phyloP scores from a whole-genome alignment of 169 alveolate species.

The Blepharisma undulans region DNA sequence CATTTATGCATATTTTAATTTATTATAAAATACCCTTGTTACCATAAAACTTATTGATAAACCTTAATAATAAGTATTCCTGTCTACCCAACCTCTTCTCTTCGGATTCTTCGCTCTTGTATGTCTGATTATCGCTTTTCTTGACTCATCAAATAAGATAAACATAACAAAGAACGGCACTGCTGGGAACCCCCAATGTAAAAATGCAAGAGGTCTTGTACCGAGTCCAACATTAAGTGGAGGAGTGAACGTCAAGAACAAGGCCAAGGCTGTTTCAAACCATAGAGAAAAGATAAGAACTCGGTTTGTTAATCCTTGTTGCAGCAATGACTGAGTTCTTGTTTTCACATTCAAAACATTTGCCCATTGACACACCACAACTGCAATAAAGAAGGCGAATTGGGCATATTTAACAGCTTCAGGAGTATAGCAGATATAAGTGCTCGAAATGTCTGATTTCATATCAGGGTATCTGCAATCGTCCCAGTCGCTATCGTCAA shows the following conservation, averaged over 20 bases:
- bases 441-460: not conserved
- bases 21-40: not conserved
- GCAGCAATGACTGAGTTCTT: slow-evolving; percentile 56
- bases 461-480: slow-evolving; percentile 6
- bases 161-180: slow-evolving; percentile 41
- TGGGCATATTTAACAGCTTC: slow-evolving; percentile 87
- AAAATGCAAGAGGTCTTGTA: slow-evolving; percentile 33
- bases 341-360: slow-evolving; percentile 76
- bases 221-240: not conserved
- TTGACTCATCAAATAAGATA: slow-evolving; percentile 46
- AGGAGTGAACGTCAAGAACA: not conserved
- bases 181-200: slow-evolving; percentile 47
- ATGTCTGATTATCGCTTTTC: slow-evolving; percentile 39
- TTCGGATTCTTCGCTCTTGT: not conserved
- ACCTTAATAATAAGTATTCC: not conserved
- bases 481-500: not conserved
- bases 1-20: too few species aligned
- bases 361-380: slow-evolving; percentile 75
- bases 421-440: slow-evolving; percentile 74
- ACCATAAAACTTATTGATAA: not conserved
- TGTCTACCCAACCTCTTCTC: slow-evolving; percentile 17
- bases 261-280: slow-evolving; percentile 46
- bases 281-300: slow-evolving; percentile 51
- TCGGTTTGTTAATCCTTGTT: slow-evolving; percentile 58
- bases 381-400: slow-evolving; percentile 76